Conservation (phyloP, 179 eudicot genomes). For the Beta macrorhiza region DNA sequence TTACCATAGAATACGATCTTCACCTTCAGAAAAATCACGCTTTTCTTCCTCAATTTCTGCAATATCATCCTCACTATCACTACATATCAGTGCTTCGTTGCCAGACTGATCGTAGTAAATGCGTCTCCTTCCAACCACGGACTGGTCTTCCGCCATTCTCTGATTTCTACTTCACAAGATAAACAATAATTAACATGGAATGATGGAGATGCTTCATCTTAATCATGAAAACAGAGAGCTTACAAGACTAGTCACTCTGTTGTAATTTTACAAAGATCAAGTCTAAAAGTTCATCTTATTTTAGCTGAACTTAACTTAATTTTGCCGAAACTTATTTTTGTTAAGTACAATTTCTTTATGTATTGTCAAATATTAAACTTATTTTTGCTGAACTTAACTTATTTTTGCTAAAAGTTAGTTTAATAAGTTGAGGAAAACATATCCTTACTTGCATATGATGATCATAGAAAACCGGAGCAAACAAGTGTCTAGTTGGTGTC, state of each 20-base stretch:
- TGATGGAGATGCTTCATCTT: conserved; percentile 9
- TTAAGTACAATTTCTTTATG: no score
- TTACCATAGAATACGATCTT: conserved; percentile 76
- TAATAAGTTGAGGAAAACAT: no score
- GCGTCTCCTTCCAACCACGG: conserved; percentile 82
- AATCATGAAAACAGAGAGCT: neutral
- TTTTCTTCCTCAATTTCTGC: conserved; percentile 59
- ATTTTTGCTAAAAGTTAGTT: no score
- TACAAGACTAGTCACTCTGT: neutral
- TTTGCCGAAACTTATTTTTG: no score
- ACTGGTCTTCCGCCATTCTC: conserved; percentile 91
- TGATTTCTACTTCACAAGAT: conserved; percentile 66
- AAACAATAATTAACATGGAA: conserved; percentile 6
- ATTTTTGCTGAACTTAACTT: no score
- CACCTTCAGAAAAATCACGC: conserved; percentile 68
- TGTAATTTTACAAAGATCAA: neutral
- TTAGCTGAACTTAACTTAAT: no score
- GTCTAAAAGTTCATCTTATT: neutral
- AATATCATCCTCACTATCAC: conserved; percentile 84
- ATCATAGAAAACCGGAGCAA: neutral
- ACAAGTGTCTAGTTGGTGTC: neutral
- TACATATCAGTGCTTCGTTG: conserved; percentile 78
- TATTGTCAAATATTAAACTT: no score
- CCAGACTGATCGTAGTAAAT: conserved; percentile 83
- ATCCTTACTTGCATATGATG: neutral